Base-by-base conservation (phyloP, 129 eudicot genomes). In the Calendula officinalis region DNA sequence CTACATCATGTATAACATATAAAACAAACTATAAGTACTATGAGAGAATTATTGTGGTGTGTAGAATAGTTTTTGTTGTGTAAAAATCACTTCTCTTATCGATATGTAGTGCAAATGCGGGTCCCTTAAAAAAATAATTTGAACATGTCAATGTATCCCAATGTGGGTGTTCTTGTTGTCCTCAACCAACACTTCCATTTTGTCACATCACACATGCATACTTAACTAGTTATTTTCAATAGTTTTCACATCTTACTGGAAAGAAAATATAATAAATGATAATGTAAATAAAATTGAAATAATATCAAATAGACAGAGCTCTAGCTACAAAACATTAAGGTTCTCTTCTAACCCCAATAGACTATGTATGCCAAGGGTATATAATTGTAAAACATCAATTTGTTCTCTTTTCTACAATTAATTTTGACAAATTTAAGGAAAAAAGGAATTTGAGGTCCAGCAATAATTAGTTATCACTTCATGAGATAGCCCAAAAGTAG, bases 401-500 rank as follows among this genome's bases (percentile, higher is more conserved):
- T 43, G 49, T 47, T 59, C 56, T 63, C 63, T 63, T 75, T 67
- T 48, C 67, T 61, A 75, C 80, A 22, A 75, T 62, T 66, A 75
- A 42, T 41, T 47, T 53, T 68, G 44, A 34, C 22, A 53, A 67
- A 14, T 8, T 50, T 52, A 38, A 47, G 40, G n/a, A 60, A 27
- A 27, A 32, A 57, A 27, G 46, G 42, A 40, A 48, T 33, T 56
- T 56, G 37, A 56, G 54, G 37, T 15, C 17, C 70, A 34, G 4
- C 46, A 30, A 66, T 66, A 35, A 66, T 65, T 82, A 27, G 14
- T 41, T 40, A 60, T 1, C 77, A 71, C 78, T 77, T 90, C 75
- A 90, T 32, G 71, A 89, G 59, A 49, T 86, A 90, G n/a, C 95
- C 97, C 77, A 83, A 6, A 54, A 83, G 10, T 61, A 86, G 59